Evolutionary conservation across 73 alveolate species (phyloP).

Genomic region (Effrenium voratum): DNA sequence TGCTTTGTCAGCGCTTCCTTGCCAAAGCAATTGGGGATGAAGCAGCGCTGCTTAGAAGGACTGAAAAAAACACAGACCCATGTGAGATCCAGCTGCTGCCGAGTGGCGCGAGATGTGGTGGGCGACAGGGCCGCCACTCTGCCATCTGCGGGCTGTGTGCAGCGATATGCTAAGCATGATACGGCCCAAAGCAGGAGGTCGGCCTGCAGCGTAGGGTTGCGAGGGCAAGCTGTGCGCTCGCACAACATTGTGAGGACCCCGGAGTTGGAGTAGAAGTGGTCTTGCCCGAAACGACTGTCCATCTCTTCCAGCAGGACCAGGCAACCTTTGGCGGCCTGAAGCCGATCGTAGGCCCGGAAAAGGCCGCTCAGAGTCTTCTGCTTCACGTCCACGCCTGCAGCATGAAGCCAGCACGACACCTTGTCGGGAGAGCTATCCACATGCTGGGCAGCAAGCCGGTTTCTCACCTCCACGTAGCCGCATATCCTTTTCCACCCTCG

Average conservation of each 20-base stretch:
- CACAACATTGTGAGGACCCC: not conserved
- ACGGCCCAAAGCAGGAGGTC: not conserved
- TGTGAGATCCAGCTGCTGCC: not conserved
- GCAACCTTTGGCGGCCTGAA: not conserved
- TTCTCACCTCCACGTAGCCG: not conserved
- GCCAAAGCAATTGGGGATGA: not conserved
- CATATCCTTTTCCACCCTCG: not conserved
- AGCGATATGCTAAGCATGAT: not conserved
- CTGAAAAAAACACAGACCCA: not conserved
- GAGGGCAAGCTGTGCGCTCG: not conserved
- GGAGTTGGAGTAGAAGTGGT: constrained; percentile 11
- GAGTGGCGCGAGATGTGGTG: not conserved
- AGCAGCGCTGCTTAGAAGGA: too few relatives aligned
- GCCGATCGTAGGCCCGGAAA: not conserved
- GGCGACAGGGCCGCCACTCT: not conserved
- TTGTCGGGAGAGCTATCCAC: not conserved
- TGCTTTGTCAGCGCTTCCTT: not conserved
- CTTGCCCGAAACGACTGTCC: not conserved
- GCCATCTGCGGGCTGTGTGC: not conserved
- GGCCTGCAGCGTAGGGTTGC: not conserved
- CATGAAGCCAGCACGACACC: not conserved
- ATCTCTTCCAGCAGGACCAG: not conserved
- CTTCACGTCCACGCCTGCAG: not conserved
- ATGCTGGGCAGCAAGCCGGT: not conserved
- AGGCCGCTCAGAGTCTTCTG: not conserved